Evolutionary conservation across 108 stramenopile species (phyloP), one percentile per base, ranked within the genome.

Genomic region (Heterococcus sp.): DNA sequence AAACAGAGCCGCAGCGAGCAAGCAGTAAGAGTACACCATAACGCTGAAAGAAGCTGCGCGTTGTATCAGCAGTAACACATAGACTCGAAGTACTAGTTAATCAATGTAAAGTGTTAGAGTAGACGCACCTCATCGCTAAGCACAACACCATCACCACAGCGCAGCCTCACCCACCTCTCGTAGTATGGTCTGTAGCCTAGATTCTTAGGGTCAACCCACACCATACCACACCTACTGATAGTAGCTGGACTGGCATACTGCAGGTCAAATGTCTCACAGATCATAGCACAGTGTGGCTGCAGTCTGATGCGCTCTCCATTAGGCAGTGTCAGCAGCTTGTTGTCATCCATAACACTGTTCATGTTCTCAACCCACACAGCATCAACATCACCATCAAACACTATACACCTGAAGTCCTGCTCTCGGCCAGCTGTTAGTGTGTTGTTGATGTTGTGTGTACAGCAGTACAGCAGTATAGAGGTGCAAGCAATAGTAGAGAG

Each of bases 361-460:
- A 91, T 91, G 76, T 91, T 91, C 86, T 91, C 91, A 32, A 91
- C 90, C 91, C 91, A 91, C 40, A 89, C 74, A 2, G 91, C 91
- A 71, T 91, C 91, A 14, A 91, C 91, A 71, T 91, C 91, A 38
- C 91, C 91, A 38, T 91, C 91, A 78, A 86, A 91, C 38, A 91
- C 75, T 68, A 91, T 89, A 88, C 89, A 89, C n/a, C 90, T 83
- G 63, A 91, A 58, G 76, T 91, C 91, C 68, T 87, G 87, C 66
- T 91, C 91, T 31, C 76, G 82, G 32, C 89, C 89, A 31, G 85
- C 46, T 58, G 46, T 58, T 8, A 8, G 46, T 21, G 46, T 14
- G 46, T 21, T 8, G 21, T 58, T 58, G 46, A 58, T 21, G n/a
- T n/a, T n/a, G n/a, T n/a, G n/a, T n/a, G n/a, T n/a, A n/a, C n/a